phyloP scores from a whole-genome alignment of 306 rosid genomes.

The Prunus salicina region DNA sequence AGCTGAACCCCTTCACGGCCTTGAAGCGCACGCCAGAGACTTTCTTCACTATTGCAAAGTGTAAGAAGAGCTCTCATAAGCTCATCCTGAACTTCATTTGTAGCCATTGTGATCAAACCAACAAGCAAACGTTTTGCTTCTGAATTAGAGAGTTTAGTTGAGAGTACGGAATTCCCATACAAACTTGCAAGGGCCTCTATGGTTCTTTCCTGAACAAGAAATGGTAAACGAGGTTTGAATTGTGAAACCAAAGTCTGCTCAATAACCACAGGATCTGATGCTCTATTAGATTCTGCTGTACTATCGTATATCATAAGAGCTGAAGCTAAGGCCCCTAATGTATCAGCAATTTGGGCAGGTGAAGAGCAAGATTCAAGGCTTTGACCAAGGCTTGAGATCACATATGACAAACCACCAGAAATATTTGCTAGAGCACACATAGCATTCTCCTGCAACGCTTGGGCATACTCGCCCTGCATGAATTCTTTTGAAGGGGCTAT shows the following conservation, averaged over 20 bases:
- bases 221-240: conserved; percentile 64
- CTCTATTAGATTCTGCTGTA: conserved; percentile 77
- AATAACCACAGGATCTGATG: conserved; percentile 72
- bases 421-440: conserved; percentile 99
- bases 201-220: conserved; percentile 95
- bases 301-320: conserved; percentile 97
- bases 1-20: conserved; percentile 98
- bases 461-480: conserved; percentile 98
- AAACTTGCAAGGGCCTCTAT: conserved; percentile 96
- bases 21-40: conserved; percentile 88
- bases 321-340: conserved; percentile 95
- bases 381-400: conserved; percentile 96
- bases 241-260: conserved; percentile 86
- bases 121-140: conserved; percentile 94
- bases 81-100: conserved; percentile 90
- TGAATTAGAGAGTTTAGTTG: conserved; percentile 67
- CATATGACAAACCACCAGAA: conserved; percentile 95
- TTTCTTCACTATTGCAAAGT: conserved; percentile 76
- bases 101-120: conserved; percentile 95
- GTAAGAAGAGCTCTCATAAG: conserved; percentile 76
- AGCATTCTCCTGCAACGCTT: conserved; percentile 96
- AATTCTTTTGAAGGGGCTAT: conserved; percentile 99
- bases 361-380: conserved; percentile 96
- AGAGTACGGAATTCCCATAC: conserved; percentile 76
- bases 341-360: conserved; percentile 85